phyloP scores from a whole-genome alignment of 768 basidiomycete genomes.

The Boletus fagicola region DNA sequence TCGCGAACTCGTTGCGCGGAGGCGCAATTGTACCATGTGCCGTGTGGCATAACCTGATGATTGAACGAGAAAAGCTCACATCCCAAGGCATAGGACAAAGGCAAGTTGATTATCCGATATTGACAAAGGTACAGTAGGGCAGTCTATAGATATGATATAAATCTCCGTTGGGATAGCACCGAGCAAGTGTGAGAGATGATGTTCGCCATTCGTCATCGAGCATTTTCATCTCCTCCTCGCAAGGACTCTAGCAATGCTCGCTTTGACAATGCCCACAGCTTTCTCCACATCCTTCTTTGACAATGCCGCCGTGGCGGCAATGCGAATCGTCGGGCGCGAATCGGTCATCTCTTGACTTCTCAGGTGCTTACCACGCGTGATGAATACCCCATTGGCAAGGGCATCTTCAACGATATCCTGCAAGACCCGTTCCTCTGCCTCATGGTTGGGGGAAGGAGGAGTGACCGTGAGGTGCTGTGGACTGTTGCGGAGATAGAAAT shows the following conservation, averaged over 20 bases:
- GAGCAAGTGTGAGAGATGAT: neutral
- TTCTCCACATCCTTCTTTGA: conserved; percentile 92
- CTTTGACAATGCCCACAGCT: conserved; percentile 71
- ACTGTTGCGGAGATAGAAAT: conserved; percentile 60
- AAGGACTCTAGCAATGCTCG: conserved; percentile 71
- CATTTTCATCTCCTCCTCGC: conserved; percentile 49
- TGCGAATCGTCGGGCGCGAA: conserved; percentile 76
- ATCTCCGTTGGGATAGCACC: conserved; percentile 14
- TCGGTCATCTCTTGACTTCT: conserved; percentile 83
- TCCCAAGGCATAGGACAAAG: neutral
- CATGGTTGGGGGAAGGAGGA: conserved; percentile 46
- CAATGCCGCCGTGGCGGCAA: conserved; percentile 77
- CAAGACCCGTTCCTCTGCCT: conserved; percentile 72
- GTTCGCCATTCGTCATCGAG: neutral
- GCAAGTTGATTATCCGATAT: conserved; percentile 11
- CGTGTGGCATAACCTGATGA: too few relatives aligned
- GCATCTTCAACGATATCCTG: conserved; percentile 94
- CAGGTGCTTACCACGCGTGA: conserved; percentile 81
- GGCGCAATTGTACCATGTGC: too few relatives aligned
- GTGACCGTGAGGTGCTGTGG: conserved; percentile 21
- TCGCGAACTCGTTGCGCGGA: too few relatives aligned
- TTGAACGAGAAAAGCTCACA: neutral
- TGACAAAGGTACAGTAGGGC: conserved; percentile 14
- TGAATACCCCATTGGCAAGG: conserved; percentile 74
- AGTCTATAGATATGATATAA: conserved; percentile 32